Evolutionary conservation across 2,329 filamentous ascomycete genomes (phyloP), one percentile per base, ranked within the genome.

Genomic region (Chalaropsis ovoidea): DNA sequence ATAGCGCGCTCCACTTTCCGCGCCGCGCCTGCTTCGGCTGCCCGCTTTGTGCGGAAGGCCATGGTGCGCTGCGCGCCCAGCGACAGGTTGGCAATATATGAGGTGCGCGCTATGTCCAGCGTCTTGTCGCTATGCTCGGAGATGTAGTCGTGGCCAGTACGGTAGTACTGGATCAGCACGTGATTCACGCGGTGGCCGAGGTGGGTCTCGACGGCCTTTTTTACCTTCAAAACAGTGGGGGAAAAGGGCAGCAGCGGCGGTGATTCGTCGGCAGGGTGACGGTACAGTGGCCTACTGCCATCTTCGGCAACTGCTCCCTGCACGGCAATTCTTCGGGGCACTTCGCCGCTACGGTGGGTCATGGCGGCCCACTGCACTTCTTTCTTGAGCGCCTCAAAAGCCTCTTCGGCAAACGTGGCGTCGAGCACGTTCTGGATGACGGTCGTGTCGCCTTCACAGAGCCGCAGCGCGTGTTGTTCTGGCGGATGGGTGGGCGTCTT

Each of bases 51-150:
- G 63, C 94, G 85, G 43, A 99, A 82, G 0, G 89, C 82, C 92
- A 97, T 96, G 1, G 86, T 92, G 64, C 94, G 82, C 75, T 95
- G 86, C 0, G 93, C 92, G 0, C 94, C 94, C n/a, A 97, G 81
- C 69, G 90, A 96, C 62, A 96, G 85, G 72, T 97, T 99, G 69
- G 92, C 90, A 70, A 99, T 95, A 67, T 81, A 92, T 27, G 89
- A 94, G 3, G 81, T 85, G 31, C 82, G 84, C 13, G 85, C 86
- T 66, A 99, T 94, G 73, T 99, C 94, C 27, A 99, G 79, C 0
- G 93, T 96, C 76, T 99, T 99, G 74, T 99, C 94, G 47, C 90
- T 95, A 72, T 99, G 94, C 73, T 99, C 94, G 0, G 90, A 94
- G 68, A 99, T 99, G 73, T 90, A 90, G 75, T 99, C 94, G 61